A percentile compares a stretch with the other conserved stretches of the same genome.
Evolutionary conservation across 805 yeast species (phyloP).

Genomic region (Lipomyces mesembrius): DNA sequence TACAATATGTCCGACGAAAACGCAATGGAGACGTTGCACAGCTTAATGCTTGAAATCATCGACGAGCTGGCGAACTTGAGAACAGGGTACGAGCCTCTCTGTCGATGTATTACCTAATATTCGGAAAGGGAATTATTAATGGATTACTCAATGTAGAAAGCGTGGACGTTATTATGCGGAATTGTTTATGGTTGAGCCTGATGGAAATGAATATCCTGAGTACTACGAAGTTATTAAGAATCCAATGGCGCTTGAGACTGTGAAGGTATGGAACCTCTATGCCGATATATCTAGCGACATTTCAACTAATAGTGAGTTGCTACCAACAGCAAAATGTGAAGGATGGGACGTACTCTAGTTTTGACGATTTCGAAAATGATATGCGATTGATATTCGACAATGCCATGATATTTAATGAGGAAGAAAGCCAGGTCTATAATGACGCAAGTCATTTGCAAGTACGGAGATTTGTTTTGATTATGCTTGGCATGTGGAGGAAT

Average conservation of each 20-base stretch:
- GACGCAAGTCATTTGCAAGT: slow-evolving; percentile 68
- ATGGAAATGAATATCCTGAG: slow-evolving; percentile 73
- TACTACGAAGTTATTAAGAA: slow-evolving; percentile 71
- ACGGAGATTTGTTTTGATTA: slow-evolving; percentile 42
- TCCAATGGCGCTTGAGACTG: slow-evolving; percentile 73
- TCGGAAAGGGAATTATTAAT: background rate
- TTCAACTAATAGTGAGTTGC: background rate
- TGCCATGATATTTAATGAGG: slow-evolving; percentile 78
- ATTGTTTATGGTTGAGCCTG: slow-evolving; percentile 78
- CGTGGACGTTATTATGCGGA: slow-evolving; percentile 44
- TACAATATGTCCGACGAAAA: slow-evolving; percentile 2
- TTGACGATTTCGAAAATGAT: slow-evolving; percentile 64
- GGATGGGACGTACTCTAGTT: slow-evolving; percentile 56
- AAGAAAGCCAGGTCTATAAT: slow-evolving; percentile 68
- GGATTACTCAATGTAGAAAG: slow-evolving; percentile 48
- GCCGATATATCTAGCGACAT: background rate
- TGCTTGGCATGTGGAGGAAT: background rate
- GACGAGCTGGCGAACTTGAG: slow-evolving; percentile 50
- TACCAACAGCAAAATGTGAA: slow-evolving; percentile 52
- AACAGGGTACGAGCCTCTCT: slow-evolving; percentile 11
- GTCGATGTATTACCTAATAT: background rate
- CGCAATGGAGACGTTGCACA: slow-evolving; percentile 12
- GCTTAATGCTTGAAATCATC: slow-evolving; percentile 38
- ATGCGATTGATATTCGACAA: slow-evolving; percentile 71
- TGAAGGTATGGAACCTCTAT: slow-evolving; percentile 42